Evolutionary conservation across 169 alveolate genomes (phyloP).

Genomic region (Plasmodium fragile): DNA sequence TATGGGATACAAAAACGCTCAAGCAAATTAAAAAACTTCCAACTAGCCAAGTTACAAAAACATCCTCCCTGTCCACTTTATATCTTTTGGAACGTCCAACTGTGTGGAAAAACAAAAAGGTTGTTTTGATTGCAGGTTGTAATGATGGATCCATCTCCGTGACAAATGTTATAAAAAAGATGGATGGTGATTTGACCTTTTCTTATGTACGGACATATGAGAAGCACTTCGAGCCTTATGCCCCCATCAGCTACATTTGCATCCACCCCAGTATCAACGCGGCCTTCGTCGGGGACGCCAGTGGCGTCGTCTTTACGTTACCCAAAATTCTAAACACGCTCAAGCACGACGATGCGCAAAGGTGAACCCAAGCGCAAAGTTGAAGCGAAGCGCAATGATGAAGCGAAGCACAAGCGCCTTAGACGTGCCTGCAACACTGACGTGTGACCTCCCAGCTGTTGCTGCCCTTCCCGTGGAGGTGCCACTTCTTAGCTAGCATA

Average conservation of each 20-base stretch:
- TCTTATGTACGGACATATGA: conserved; percentile 42
- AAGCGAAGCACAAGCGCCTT: not conserved
- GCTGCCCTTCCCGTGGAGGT: not conserved
- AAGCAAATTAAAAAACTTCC: conserved; percentile 58
- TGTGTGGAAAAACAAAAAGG: conserved; percentile 35
- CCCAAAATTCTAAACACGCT: conserved; percentile 46
- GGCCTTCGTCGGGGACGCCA: conserved; percentile 74
- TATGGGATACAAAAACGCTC: conserved; percentile 72
- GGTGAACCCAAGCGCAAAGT: too few relatives aligned
- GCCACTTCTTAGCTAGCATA: not conserved
- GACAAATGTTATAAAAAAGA: conserved; percentile 54
- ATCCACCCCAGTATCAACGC: conserved; percentile 65
- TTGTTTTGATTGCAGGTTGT: conserved; percentile 50
- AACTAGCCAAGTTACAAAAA: conserved; percentile 49
- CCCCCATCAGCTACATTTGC: conserved; percentile 50
- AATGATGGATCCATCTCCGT: conserved; percentile 71
- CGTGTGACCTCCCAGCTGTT: not conserved
- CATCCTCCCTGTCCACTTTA: conserved; percentile 39
- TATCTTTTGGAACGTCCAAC: conserved; percentile 63
- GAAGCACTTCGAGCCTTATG: conserved; percentile 69
- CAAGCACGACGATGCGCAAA: conserved; percentile 22
- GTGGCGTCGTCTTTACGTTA: conserved; percentile 71
- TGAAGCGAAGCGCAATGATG: not conserved
- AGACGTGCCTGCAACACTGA: not conserved
- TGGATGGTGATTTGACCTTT: conserved; percentile 56